Evolutionary conservation across 2,329 filamentous ascomycete genomes (phyloP).

Genomic region (Penicillium sp.): DNA sequence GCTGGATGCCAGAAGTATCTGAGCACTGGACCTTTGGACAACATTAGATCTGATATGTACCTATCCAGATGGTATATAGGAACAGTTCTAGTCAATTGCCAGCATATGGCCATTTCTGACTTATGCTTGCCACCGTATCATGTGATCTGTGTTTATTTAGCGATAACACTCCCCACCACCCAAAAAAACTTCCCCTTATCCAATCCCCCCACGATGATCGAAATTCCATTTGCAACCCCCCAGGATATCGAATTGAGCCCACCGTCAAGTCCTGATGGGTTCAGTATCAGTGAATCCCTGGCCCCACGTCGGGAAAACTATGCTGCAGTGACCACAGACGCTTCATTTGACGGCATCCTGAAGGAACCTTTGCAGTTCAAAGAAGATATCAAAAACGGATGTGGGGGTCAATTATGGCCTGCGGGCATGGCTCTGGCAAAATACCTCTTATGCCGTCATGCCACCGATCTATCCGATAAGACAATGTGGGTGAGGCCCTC

Average conservation of each 20-base stretch:
- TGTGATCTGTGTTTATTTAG: constrained; percentile 4
- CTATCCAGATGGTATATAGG: too few relatives aligned
- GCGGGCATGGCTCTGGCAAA: constrained; percentile 85
- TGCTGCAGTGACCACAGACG: constrained; percentile 50
- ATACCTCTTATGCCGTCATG: constrained; percentile 78
- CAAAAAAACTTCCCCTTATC: constrained; percentile 2
- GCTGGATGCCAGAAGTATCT: neutral
- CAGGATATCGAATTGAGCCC: constrained; percentile 13
- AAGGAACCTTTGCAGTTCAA: constrained; percentile 70
- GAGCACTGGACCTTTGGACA: neutral
- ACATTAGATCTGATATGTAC: neutral
- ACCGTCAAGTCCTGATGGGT: constrained; percentile 30
- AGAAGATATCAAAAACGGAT: constrained; percentile 84
- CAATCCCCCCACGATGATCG: constrained; percentile 11
- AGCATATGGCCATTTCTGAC: too few relatives aligned
- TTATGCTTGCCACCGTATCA: neutral
- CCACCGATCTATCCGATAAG: constrained; percentile 62
- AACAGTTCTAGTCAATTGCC: too few relatives aligned
- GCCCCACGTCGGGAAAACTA: constrained; percentile 57
- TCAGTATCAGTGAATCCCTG: constrained; percentile 56
- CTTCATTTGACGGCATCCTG: constrained; percentile 74
- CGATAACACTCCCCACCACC: constrained; percentile 6
- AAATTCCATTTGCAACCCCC: neutral
- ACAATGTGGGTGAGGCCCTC: constrained; percentile 67
- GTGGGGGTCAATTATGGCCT: constrained; percentile 92